Base-by-base conservation (phyloP, 164 flowering plant species). In the Buxus sempervirens region DNA sequence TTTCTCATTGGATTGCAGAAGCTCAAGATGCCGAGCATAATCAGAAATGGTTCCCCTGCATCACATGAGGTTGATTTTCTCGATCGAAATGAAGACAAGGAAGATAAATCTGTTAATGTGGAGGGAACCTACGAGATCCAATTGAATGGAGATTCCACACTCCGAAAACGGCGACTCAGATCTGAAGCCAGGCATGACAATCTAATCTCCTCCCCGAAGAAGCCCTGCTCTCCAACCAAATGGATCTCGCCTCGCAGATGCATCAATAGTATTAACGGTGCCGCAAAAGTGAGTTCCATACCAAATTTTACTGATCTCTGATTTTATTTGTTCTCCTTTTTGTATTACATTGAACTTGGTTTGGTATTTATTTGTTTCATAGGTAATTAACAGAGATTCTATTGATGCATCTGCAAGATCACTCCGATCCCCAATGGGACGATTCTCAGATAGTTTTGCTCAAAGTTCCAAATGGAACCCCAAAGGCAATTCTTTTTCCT, bases 171-270 rank as follows among this genome's bases (percentile, higher is more conserved):
- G 79, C 70, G 75, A 57, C 58, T 75, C 57, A 84, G 85, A 67
- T 85, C 91, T 25, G 75, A 78, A 53, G 57, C 80, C 6, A 58
- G 36, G 45, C 45, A 51, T 18, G 66, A 60, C 27, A 65, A 73
- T 27, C 61, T 69, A n/a, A 42, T 69, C 32, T 64, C 75, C 0
- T 72, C 68, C 23, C 77, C 80, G 5, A n/a, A 57, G 22, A 54
- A 51, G 48, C 54, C 36, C 0, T 32, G 20, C 32, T 74, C 78
- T 58, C 79, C 84, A 28, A 22, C 55, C 64, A 84, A 78, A 25
- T 68, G 83, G 81, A 86, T 79, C 73, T 88, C 93, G 18, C 93
- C 93, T 73, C 91, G 90, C 23, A 80, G 80, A 42, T 82, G 80
- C 70, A 16, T 75, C 20, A 68, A 60, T 70, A 70, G 78, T 4